Evolutionary conservation across 2,329 filamentous ascomycete species (phyloP).

Genomic region (Talaromyces funiculosus): DNA sequence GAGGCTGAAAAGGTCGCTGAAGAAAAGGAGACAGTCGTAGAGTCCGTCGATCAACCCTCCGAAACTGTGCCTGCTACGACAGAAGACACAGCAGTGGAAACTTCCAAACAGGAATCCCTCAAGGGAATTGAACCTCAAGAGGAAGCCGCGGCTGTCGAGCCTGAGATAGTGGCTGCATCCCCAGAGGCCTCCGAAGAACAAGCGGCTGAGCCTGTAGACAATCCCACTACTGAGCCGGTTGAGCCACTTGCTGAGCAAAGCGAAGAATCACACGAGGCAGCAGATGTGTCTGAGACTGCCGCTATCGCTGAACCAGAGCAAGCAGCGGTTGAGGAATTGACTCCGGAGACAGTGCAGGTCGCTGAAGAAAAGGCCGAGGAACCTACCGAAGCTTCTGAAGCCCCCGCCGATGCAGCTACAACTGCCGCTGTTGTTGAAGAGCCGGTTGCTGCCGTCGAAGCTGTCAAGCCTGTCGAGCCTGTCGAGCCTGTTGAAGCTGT

Average conservation of each 20-base stretch:
- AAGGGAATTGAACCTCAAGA: neutral
- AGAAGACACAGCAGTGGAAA: neutral
- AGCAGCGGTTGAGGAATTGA: neutral
- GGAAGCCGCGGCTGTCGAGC: neutral
- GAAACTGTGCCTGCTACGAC: neutral
- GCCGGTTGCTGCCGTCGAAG: neutral
- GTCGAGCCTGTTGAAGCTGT: neutral
- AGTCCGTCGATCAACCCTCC: neutral
- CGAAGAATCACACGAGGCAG: neutral
- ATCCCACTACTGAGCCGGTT: neutral
- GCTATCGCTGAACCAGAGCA: neutral
- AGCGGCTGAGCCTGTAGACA: neutral
- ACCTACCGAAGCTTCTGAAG: neutral
- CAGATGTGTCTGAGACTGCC: neutral
- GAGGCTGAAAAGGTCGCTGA: neutral
- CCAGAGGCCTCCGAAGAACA: neutral
- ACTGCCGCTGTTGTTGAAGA: neutral
- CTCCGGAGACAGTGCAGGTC: neutral
- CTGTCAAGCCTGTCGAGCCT: too few relatives aligned
- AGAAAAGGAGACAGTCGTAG: neutral
- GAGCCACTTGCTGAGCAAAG: neutral
- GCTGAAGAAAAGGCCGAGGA: neutral
- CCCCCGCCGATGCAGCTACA: neutral
- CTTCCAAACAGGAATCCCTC: neutral
- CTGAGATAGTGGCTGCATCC: neutral